Base-by-base conservation (phyloP, 306 rosid genomes). In the Rubus parviflorus region DNA sequence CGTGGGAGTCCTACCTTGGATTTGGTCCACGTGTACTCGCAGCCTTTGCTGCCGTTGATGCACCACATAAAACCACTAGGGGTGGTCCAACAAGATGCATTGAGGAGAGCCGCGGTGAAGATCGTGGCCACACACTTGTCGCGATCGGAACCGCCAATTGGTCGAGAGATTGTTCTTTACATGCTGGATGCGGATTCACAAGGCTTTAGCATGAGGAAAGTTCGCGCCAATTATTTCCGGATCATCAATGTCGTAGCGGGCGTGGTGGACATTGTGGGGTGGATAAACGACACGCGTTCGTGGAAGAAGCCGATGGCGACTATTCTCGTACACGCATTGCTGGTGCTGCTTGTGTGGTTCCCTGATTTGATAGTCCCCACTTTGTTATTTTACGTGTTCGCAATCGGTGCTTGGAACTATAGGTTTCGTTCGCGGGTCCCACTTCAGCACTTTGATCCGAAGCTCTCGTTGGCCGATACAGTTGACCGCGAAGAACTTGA, bases 271-370 rank as follows among this genome's bases (percentile, higher is more conserved):
- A 81, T 91, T 47, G 72, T 86, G 0, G 79, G 83, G 64, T 94
- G 98, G 97, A 74, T 90, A 8, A 90, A 92, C 45, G 83, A 94
- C 3, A 94, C 91, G 1, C 92, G 98, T 6, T 88, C 89, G 3
- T 94, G 98, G 97, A 92, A 77, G 89, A 94, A 89, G 43, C 89
- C 93, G 11, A 89, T 86, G 42, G 85, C 95, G 0, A 94, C 98
- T 0, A 77, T 87, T 17, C 89, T 94, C 2, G 95, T 90, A 0
- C 97, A 94, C 62, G 91, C 89, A 4, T 40, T 94, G 75, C 37
- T 92, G 8, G 85, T 92, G 45, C 52, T 88, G 90, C 70, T 94
- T 3, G 93, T 92, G 70, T 94, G 97, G 98, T 94, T 87, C 15
- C 98, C 98, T 0, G 97, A 94, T n/a, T 11, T 94, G 63, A 90